phyloP scores from a whole-genome alignment of 345 rosid genomes.

The Brassica nigra region DNA sequence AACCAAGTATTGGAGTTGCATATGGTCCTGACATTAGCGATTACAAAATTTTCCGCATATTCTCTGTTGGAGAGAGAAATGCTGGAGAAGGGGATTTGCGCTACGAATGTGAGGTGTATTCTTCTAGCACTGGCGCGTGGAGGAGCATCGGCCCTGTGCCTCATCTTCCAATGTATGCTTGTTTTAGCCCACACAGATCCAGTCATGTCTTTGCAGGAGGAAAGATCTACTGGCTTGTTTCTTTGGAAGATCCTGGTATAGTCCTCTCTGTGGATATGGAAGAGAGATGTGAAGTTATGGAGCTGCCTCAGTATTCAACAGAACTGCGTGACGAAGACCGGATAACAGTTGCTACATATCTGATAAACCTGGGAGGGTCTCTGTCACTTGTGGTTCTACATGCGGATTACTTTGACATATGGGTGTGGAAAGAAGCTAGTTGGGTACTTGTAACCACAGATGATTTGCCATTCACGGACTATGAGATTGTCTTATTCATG shows the following conservation, averaged over 20 bases:
- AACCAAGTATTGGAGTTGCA: constrained; percentile 44
- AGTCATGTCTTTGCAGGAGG: constrained; percentile 32
- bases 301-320: neutral
- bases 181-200: neutral
- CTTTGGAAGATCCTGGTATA: neutral
- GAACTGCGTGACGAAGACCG: neutral
- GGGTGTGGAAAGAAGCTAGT: neutral
- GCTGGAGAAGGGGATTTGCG: neutral
- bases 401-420: neutral
- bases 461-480: neutral
- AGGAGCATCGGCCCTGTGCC: constrained; percentile 38
- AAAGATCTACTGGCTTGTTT: constrained; percentile 40
- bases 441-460: neutral
- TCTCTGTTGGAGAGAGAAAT: neutral
- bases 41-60: constrained; percentile 42
- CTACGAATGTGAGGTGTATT: constrained; percentile 41
- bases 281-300: neutral
- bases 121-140: constrained; percentile 44
- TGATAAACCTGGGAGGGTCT: neutral
- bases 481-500: neutral
- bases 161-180: constrained; percentile 24
- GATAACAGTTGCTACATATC: neutral
- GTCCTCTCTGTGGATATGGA: constrained; percentile 28
- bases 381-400: neutral
- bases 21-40: constrained; percentile 34